Conservation (phyloP, 2,329 filamentous ascomycete genomes). For the Bipolaris gigantea region DNA sequence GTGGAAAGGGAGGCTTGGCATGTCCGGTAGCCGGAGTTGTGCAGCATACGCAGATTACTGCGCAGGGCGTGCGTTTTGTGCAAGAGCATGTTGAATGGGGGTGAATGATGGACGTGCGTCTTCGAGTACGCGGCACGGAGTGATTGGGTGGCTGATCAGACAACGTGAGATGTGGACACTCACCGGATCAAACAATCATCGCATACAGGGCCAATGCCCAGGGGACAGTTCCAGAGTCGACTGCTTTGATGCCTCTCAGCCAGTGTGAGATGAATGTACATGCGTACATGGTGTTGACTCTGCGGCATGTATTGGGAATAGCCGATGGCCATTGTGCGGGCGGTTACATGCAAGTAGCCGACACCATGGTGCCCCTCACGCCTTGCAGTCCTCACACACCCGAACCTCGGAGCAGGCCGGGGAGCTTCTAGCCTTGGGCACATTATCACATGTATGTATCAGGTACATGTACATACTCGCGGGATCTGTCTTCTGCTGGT, state of each 20-base stretch:
- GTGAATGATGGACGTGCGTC: background rate
- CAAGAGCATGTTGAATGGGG: conserved; percentile 16
- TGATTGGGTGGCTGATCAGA: background rate
- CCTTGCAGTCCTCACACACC: background rate
- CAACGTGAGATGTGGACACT: background rate
- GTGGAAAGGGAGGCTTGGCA: conserved; percentile 33
- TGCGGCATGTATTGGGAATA: conserved; percentile 5
- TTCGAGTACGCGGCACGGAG: conserved; percentile 13
- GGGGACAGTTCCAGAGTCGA: background rate
- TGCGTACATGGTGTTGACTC: background rate
- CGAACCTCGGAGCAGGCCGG: conserved; percentile 6
- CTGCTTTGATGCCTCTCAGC: background rate
- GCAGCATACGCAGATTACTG: conserved; percentile 7
- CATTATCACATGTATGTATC: background rate
- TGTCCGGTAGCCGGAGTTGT: conserved; percentile 1
- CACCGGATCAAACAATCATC: background rate
- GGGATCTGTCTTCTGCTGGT: background rate
- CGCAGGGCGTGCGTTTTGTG: conserved; percentile 16
- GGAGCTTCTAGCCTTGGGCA: background rate
- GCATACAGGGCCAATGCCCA: background rate
- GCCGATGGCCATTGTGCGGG: conserved; percentile 11
- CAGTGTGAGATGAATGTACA: background rate
- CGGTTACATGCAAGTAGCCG: conserved; percentile 22
- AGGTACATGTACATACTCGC: background rate
- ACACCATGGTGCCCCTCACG: conserved; percentile 11